A percentile compares a stretch with the other conserved stretches of the same genome.
Conservation (phyloP, 345 rosid species). For the Eucalyptus marginata region DNA sequence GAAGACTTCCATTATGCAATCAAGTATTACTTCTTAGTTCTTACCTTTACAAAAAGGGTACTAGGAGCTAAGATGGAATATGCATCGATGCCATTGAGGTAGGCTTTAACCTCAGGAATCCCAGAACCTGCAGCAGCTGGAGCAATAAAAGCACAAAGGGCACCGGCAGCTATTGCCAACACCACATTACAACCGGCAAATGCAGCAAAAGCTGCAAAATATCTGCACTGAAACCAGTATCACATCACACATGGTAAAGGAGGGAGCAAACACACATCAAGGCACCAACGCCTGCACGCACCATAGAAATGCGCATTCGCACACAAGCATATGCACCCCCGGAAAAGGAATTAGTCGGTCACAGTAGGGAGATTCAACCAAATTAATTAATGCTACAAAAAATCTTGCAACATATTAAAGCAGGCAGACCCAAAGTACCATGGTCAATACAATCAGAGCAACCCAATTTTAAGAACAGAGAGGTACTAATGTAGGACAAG, state of each 20-base stretch:
- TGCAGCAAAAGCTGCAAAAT: conserved; percentile 17
- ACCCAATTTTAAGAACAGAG: not conserved
- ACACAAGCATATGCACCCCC: not conserved
- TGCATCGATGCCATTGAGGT: conserved; percentile 40
- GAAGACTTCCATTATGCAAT: not conserved
- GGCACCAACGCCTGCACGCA: not conserved
- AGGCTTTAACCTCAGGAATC: conserved; percentile 47
- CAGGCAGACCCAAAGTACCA: not conserved
- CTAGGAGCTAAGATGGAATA: conserved; percentile 25
- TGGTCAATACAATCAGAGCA: not conserved
- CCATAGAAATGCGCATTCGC: not conserved
- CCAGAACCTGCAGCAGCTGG: conserved; percentile 44
- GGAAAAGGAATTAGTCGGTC: not conserved
- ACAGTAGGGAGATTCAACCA: not conserved
- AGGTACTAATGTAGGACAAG: not conserved
- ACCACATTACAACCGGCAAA: conserved; percentile 17
- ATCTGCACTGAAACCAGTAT: conserved; percentile 17
- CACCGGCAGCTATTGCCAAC: conserved; percentile 19
- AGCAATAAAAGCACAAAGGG: conserved; percentile 29
- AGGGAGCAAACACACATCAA: not conserved
- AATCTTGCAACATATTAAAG: not conserved
- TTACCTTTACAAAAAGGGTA: conserved; percentile 40
- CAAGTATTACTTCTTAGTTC: not conserved
- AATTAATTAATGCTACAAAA: not conserved
- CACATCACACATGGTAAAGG: not conserved